Conservation (phyloP, 345 rosid genomes). For the Citrus glauca region DNA sequence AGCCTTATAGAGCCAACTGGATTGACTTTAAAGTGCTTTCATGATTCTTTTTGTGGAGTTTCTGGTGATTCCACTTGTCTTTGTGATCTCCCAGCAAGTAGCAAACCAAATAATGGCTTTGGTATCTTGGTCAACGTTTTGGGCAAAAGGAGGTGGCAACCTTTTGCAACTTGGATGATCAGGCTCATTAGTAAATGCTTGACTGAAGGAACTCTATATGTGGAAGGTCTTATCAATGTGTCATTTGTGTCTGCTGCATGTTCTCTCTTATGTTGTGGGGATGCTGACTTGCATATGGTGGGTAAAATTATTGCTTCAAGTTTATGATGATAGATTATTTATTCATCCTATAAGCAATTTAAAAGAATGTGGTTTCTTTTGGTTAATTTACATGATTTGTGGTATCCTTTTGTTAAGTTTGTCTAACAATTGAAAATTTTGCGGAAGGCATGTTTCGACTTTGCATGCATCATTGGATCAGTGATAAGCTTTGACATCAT, state of each 20-base stretch:
- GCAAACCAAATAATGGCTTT: slow-evolving; percentile 54
- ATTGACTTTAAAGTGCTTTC: slow-evolving; percentile 61
- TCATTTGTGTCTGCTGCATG: slow-evolving; percentile 63
- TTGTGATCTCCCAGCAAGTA: slow-evolving; percentile 62
- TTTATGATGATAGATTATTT: slow-evolving; percentile 16
- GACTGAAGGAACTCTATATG: slow-evolving; percentile 84
- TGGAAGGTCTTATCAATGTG: slow-evolving; percentile 71
- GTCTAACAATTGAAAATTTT: slow-evolving; percentile 50
- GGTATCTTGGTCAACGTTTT: slow-evolving; percentile 65
- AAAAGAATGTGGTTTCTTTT: slow-evolving; percentile 16
- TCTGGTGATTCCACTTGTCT: slow-evolving; percentile 48
- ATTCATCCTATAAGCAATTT: slow-evolving; percentile 8
- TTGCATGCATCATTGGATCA: slow-evolving; percentile 67
- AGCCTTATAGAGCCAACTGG: slow-evolving; percentile 21
- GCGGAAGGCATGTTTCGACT: slow-evolving; percentile 92
- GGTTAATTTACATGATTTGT: slow-evolving; percentile 20
- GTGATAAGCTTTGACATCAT: slow-evolving; percentile 55
- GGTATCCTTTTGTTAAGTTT: slow-evolving; percentile 24
- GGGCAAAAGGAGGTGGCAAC: slow-evolving; percentile 67
- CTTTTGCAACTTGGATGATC: slow-evolving; percentile 73
- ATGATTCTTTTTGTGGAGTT: slow-evolving; percentile 48
- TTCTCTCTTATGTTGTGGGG: slow-evolving; percentile 73
- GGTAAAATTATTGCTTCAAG: slow-evolving; percentile 20
- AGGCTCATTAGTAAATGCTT: slow-evolving; percentile 82
- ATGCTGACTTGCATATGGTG: slow-evolving; percentile 88